These are phyloP conservation scores for Hericium coralloides DNA, from an alignment of 768 basidiomycete species.

Conservation along the genomic window DNA sequence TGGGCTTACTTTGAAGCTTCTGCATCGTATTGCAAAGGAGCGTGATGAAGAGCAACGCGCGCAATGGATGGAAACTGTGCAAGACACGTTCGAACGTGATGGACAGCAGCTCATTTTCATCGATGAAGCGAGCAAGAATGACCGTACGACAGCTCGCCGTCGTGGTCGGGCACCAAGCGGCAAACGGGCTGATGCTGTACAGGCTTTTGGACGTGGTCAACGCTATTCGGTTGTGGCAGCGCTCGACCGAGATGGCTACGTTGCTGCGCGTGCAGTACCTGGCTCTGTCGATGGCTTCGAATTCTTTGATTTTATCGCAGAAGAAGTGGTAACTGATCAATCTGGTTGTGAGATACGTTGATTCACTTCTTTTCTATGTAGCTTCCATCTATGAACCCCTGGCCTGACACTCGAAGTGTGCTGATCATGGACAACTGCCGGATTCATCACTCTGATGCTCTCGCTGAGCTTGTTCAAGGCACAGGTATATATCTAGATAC, in stretches of 20 bases:
- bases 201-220: slow-evolving; percentile 17
- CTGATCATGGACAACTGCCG: neutral
- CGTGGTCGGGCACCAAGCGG: slow-evolving; percentile 20
- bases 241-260: slow-evolving; percentile 19
- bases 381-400: neutral
- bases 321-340: slow-evolving; percentile 17
- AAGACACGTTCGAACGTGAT: neutral
- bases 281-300: slow-evolving; percentile 21
- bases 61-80: neutral
- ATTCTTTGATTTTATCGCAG: slow-evolving; percentile 24
- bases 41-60: neutral
- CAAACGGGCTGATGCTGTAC: slow-evolving; percentile 7
- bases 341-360: neutral
- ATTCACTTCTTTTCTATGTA: neutral
- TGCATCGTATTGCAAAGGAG: neutral
- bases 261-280: slow-evolving; percentile 16
- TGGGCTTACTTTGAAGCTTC: neutral
- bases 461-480: neutral
- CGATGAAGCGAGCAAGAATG: slow-evolving; percentile 25
- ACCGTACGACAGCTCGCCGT: slow-evolving; percentile 17
- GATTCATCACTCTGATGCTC: neutral
- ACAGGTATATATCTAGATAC: neutral
- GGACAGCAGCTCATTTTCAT: slow-evolving; percentile 17
- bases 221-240: slow-evolving; percentile 21
- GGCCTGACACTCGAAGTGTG: neutral